Evolutionary conservation across 78 protist species (phyloP).

Genomic region (Polysphondylium violaceum): DNA sequence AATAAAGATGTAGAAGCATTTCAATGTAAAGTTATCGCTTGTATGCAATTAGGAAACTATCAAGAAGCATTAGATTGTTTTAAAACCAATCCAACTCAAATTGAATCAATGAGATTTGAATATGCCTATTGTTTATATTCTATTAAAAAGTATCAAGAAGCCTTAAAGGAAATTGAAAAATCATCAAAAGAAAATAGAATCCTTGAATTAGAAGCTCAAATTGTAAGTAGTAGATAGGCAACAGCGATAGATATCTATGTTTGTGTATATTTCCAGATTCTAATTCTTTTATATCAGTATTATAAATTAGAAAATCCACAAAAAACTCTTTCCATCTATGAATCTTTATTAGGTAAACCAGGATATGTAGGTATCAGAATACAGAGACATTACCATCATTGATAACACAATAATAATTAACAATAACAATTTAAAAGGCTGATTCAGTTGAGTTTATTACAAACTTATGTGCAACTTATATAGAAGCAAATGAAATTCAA

Average conservation of each 20-base stretch:
- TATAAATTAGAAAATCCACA: conserved; percentile 62
- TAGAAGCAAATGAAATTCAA: conserved; percentile 64
- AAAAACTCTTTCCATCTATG: conserved; percentile 72
- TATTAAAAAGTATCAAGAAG: conserved; percentile 29
- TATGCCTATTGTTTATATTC: conserved; percentile 58
- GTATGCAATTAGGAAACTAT: conserved; percentile 33
- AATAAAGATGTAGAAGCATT: conserved; percentile 48
- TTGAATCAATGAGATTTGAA: conserved; percentile 38
- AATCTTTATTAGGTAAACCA: conserved; percentile 48
- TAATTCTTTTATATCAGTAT: conserved; percentile 6
- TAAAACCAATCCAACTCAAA: conserved; percentile 42
- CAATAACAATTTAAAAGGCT: background rate
- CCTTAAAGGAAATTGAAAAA: conserved; percentile 13
- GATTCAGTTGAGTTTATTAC: conserved; percentile 61
- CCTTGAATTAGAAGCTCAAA: conserved; percentile 71
- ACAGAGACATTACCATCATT: background rate
- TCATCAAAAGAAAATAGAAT: conserved; percentile 4
- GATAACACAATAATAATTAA: background rate
- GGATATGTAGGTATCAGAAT: conserved; percentile 39
- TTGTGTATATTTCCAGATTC: background rate
- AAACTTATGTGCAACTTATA: conserved; percentile 62
- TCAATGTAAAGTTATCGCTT: conserved; percentile 71
- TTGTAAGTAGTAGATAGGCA: conserved; percentile 30
- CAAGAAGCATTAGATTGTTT: conserved; percentile 74
- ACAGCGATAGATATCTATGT: background rate